Evolutionary conservation across 768 basidiomycete genomes (phyloP), one percentile per base, ranked within the genome.

Genomic region (Saitozyma podzolica): DNA sequence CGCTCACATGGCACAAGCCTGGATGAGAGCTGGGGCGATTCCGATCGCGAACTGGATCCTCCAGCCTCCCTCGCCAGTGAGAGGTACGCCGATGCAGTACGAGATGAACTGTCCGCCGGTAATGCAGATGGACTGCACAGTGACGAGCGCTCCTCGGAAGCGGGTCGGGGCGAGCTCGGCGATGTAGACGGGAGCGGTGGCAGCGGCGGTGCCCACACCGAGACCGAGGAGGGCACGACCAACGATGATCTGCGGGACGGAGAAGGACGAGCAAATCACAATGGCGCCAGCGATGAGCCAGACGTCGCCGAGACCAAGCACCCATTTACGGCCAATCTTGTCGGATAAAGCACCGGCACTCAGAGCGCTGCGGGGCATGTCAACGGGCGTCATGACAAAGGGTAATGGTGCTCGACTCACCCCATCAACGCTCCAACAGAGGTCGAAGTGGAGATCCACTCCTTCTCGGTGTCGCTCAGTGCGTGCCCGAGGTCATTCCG

Each of bases 321-420:
- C 66, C 72, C 72, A 73, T 68, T 73, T 73, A 47, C 72, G 60
- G 54, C 72, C 72, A 40, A 73, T 68, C 54, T 56, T 67, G 54
- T 73, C 72, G 39, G 66, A 62, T 39, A 69, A 47, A 47, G 59
- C 55, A 40, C 72, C 72, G 8, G 68, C 64, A 13, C 40, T 19
- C 1, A 73, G 56, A 19, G 68, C 68, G 19, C 67, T 66, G 52
- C 47, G 29, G 48, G 1, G 14, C 9, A 8, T 8, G 13, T 54
- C 17, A 60, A 47, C 48, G 7, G 8, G 37, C 40, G 13, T 50
- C 2, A 52, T 16, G n/a, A 42, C n/a, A 6, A 53, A 42, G 51
- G 8, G 7, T 2, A 29, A 29, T 29, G 29, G 29, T 5, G 29
- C 29, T 29, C 29, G 40, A 59, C 61, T 29, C 39, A 62, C 66